Evolutionary conservation across 129 eudicot genomes (phyloP), one percentile per base, ranked within the genome.

Genomic region (Scalesia atractyloides): DNA sequence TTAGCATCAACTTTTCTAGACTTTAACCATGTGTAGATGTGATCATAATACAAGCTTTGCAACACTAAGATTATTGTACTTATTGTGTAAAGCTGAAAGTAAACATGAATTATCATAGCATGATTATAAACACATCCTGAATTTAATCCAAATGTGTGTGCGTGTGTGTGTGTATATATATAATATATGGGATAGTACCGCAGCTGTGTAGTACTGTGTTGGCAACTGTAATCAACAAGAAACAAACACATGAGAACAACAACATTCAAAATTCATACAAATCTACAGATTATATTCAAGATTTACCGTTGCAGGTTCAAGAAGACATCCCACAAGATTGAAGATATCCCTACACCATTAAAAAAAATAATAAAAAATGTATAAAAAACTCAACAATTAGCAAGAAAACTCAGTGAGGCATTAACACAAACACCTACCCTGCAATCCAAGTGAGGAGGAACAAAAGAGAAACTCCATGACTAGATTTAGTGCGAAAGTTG

Each of bases 281-380:
- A 59, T 59, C 46, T 17, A 16, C 0, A 5, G 12, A 47, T 1
- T 39, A 11, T 47, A 15, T 49, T 47, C 4, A 37, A 41, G 22
- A 4, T 22, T 84, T 71, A 95, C 99, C 54, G 99, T 95, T 41
- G 97, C 99, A 77, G 99, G 97, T 76, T 95, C 99, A 22, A 95
- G 90, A 78, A 90, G 85, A 67, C 99, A 95, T 15, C 99, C 99
- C 37, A 86, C 81, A 15, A 95, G 84, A 84, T 95, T 95, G 77
- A 95, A 95, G 24, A 84, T 73, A 74, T 95, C 99, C 14, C 99
- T 95, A 89, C 76, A 79, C 48, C 70, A 75, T 51, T 16, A 37
- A 60, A 64, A 44, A 5, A 3, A 43, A 10, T 12, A 68, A 43
- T 11, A 1, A 36, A 47, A 51, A 14, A 33, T n/a, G 1, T 0